Percentiles rank a stretch among this genome's conserved stretches.
Evolutionary conservation across 768 basidiomycete species (phyloP).

Genomic region (Lactarius tabidus): DNA sequence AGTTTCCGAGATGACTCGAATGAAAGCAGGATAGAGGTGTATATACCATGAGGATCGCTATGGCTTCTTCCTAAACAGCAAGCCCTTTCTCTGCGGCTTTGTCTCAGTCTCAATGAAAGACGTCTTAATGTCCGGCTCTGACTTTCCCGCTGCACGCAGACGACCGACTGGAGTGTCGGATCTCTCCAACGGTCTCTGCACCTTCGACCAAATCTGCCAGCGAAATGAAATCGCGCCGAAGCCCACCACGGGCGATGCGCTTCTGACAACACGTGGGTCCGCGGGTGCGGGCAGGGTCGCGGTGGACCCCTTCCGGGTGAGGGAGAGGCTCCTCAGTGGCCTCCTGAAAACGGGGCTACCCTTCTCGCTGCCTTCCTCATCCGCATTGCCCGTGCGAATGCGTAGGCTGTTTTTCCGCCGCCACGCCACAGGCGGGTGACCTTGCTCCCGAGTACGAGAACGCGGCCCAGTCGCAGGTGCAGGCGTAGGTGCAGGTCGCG

Average conservation of each 20-base stretch:
- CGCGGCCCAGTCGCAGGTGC: slow-evolving; percentile 1
- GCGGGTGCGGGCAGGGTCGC: neutral
- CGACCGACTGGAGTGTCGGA: neutral
- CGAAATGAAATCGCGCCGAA: slow-evolving; percentile 13
- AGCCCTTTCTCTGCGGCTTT: slow-evolving; percentile 15
- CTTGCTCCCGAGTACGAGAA: neutral
- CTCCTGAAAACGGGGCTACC: neutral
- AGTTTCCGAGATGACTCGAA: neutral
- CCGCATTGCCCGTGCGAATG: neutral
- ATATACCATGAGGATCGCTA: neutral
- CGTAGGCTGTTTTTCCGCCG: neutral
- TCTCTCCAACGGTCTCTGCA: slow-evolving; percentile 9
- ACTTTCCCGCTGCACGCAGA: slow-evolving; percentile 5
- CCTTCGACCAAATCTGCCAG: slow-evolving; percentile 9
- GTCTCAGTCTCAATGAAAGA: slow-evolving; percentile 11
- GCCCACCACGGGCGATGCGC: slow-evolving; percentile 3
- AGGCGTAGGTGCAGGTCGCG: slow-evolving; percentile 9
- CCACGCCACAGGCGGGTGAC: neutral
- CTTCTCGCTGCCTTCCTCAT: neutral
- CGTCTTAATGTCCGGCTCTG: slow-evolving; percentile 8
- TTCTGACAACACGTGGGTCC: neutral
- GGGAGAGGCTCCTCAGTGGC: neutral
- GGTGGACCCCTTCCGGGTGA: neutral
- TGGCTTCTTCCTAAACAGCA: slow-evolving; percentile 13
- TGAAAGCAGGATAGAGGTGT: neutral